phyloP scores from a whole-genome alignment of 2,329 filamentous ascomycete genomes.

The Lasiodiplodia sp. region DNA sequence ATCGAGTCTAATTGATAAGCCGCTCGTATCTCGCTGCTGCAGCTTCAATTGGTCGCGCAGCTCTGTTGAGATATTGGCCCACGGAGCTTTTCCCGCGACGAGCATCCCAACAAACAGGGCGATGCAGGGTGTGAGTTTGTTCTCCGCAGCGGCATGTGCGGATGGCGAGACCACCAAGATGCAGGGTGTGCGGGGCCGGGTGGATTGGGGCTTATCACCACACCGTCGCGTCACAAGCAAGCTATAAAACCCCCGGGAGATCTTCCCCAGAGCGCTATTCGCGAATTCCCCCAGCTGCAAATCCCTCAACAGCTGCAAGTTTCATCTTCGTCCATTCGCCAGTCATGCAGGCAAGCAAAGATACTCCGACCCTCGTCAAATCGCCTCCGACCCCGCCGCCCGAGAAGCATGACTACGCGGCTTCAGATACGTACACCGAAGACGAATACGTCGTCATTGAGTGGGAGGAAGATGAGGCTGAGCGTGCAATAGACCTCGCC shows the following conservation, averaged over 20 bases:
- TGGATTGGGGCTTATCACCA: slow-evolving; percentile 13
- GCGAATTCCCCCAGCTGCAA: not conserved
- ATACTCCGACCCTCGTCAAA: not conserved
- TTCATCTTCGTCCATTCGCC: no score
- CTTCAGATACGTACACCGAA: slow-evolving; percentile 26
- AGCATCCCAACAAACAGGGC: slow-evolving; percentile 13
- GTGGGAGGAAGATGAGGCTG: slow-evolving; percentile 19
- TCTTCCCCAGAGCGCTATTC: not conserved
- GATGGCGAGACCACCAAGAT: slow-evolving; percentile 9
- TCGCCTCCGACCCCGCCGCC: slow-evolving; percentile 1
- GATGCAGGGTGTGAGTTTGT: not conserved
- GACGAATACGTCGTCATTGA: slow-evolving; percentile 22
- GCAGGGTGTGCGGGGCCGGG: slow-evolving; percentile 11
- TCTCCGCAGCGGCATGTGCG: slow-evolving; percentile 16
- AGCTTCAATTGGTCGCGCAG: not conserved
- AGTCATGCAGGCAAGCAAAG: not conserved
- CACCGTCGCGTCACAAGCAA: not conserved
- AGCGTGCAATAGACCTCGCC: slow-evolving; percentile 21
- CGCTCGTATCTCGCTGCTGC: not conserved
- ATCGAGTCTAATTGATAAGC: slow-evolving; percentile 11
- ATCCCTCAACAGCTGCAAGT: not conserved
- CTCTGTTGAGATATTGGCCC: slow-evolving; percentile 1
- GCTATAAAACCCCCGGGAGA: slow-evolving; percentile 3
- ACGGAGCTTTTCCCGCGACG: not conserved
- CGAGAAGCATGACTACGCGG: slow-evolving; percentile 1